phyloP scores from a whole-genome alignment of 768 basidiomycete species.

The Phanerochaete carnosa region DNA sequence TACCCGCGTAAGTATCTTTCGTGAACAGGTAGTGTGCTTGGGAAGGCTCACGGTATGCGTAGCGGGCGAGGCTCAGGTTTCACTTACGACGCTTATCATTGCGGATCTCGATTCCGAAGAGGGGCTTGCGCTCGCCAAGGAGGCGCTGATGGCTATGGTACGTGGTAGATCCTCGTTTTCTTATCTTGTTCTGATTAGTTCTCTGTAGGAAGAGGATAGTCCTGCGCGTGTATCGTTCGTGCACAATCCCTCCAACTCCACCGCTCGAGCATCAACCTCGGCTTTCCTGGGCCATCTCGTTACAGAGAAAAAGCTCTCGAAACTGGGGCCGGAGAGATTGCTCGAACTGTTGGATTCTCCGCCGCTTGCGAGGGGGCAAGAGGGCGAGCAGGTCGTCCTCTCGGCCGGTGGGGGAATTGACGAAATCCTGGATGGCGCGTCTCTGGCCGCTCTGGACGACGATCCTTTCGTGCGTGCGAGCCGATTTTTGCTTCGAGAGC shows the following conservation, averaged over 20 bases:
- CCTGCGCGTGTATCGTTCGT: slow-evolving; percentile 69
- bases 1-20: slow-evolving; percentile 53
- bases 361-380: slow-evolving; percentile 6
- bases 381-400: slow-evolving; percentile 38
- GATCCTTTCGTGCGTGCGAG: slow-evolving; percentile 41
- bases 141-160: slow-evolving; percentile 67
- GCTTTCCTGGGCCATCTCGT: slow-evolving; percentile 51
- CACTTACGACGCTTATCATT: slow-evolving; percentile 60
- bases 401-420: slow-evolving; percentile 28
- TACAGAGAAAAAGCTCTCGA: slow-evolving; percentile 35
- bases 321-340: slow-evolving; percentile 36
- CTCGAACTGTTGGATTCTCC: slow-evolving; percentile 36
- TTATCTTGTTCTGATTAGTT: not conserved
- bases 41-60: slow-evolving; percentile 21
- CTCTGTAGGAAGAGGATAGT: slow-evolving; percentile 37
- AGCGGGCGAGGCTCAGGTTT: slow-evolving; percentile 22
- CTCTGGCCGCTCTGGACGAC: slow-evolving; percentile 33
- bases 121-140: slow-evolving; percentile 57
- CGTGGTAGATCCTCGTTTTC: not conserved
- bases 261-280: slow-evolving; percentile 32
- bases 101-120: slow-evolving; percentile 71
- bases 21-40: not conserved
- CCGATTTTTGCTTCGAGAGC: slow-evolving; percentile 46
- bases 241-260: slow-evolving; percentile 54
- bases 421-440: slow-evolving; percentile 31